These are phyloP conservation scores for Grigorovia transvaalensis DNA, from an alignment of 805 yeast genomes.

Conservation along the genomic window DNA sequence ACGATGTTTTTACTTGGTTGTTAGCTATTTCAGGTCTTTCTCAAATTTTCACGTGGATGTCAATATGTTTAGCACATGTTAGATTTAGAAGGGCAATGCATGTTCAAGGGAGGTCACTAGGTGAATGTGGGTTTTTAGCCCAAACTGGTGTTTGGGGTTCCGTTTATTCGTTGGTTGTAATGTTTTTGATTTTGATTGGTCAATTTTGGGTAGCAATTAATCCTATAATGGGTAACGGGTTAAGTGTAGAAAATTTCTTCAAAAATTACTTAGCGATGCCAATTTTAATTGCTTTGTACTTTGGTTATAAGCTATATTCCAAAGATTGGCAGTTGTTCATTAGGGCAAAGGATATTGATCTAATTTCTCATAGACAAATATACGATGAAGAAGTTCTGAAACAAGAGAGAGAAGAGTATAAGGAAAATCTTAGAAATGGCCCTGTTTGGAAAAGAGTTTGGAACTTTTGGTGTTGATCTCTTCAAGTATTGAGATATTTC, in stretches of 20 bases:
- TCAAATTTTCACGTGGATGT: slow-evolving; percentile 52
- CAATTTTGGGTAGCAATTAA: slow-evolving; percentile 60
- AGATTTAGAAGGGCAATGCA: slow-evolving; percentile 50
- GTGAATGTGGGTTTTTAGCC: slow-evolving; percentile 45
- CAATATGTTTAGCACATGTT: slow-evolving; percentile 46
- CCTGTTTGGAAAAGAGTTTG: slow-evolving; percentile 19
- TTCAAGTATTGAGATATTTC: no score
- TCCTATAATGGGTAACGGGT: slow-evolving; percentile 34
- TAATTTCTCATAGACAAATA: slow-evolving; percentile 23
- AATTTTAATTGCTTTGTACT: slow-evolving; percentile 33
- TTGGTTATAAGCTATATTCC: slow-evolving; percentile 38
- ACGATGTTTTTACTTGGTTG: slow-evolving; percentile 53
- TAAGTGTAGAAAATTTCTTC: slow-evolving; percentile 36
- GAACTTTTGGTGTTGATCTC: slow-evolving; percentile 26
- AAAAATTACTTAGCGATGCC: slow-evolving; percentile 39
- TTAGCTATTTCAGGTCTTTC: slow-evolving; percentile 52
- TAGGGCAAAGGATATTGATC: slow-evolving; percentile 25
- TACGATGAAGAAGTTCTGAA: slow-evolving; percentile 26
- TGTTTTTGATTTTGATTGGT: slow-evolving; percentile 41
- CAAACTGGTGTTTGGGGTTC: slow-evolving; percentile 47
- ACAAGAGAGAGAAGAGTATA: slow-evolving; percentile 27
- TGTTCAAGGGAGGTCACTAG: slow-evolving; percentile 41
- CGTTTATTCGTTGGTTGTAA: slow-evolving; percentile 38
- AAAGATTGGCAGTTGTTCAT: slow-evolving; percentile 33
- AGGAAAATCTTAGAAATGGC: slow-evolving; percentile 22